Conservation (phyloP, 2,329 filamentous ascomycete species). For the Xylaria multiplex region DNA sequence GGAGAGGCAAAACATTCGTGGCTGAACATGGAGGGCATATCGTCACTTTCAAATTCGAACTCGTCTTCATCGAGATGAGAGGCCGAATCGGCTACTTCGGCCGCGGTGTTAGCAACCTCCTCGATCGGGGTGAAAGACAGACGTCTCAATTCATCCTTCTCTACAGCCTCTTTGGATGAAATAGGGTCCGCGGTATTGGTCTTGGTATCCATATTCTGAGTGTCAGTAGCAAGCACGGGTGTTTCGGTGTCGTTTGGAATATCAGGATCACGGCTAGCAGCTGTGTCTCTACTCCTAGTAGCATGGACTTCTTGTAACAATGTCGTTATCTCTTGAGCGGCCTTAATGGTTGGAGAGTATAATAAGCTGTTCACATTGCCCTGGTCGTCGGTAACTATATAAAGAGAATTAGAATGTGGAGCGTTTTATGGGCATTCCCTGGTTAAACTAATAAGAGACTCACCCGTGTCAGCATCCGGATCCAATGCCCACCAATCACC, state of each 20-base stretch:
- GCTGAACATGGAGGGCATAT: conserved; percentile 41
- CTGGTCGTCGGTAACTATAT: conserved; percentile 53
- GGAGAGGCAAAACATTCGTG: conserved; percentile 43
- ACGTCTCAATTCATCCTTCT: conserved; percentile 48
- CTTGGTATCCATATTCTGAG: conserved; percentile 47
- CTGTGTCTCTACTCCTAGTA: conserved; percentile 32
- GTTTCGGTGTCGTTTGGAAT: conserved; percentile 43
- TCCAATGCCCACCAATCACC: conserved; percentile 78
- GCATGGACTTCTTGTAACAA: conserved; percentile 31
- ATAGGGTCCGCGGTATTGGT: conserved; percentile 48
- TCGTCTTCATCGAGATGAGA: conserved; percentile 50
- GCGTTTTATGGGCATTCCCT: not conserved
- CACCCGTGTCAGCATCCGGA: conserved; percentile 68
- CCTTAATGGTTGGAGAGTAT: conserved; percentile 43
- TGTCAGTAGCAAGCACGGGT: conserved; percentile 44
- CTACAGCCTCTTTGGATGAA: conserved; percentile 49
- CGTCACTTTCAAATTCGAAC: conserved; percentile 27
- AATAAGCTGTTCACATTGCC: conserved; percentile 63
- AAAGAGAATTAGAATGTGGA: not conserved
- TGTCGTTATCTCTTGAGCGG: conserved; percentile 33
- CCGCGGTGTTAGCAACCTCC: conserved; percentile 55
- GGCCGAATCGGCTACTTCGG: conserved; percentile 47
- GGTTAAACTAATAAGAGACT: conserved; percentile 37
- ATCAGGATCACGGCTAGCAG: conserved; percentile 5
- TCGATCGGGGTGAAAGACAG: conserved; percentile 54